Base-by-base conservation (phyloP, 2,329 filamentous ascomycete species). In the Diplodia corticola region DNA sequence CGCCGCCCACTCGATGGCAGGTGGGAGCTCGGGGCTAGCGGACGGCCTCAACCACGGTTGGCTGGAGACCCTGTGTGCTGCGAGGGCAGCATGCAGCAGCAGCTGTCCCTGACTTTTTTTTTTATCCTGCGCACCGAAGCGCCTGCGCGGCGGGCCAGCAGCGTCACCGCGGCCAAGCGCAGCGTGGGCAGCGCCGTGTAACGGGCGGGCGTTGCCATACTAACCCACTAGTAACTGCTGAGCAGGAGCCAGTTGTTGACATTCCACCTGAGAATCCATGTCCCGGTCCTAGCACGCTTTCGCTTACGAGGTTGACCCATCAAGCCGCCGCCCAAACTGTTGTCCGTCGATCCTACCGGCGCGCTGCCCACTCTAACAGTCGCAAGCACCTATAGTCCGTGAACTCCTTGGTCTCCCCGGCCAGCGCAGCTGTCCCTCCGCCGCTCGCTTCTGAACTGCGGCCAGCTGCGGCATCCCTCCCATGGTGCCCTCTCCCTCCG, bases 381-480 rank as follows among this genome's bases (percentile, higher is more conserved):
- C 59, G 46, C 59, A 51, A 28, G 59, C 51, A 65, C 63, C 46
- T 59, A 51, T 67, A 49, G 59, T 44, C 65, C 68, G 70, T 67
- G 70, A 46, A 70, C 69, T 69, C 71, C 68, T 69, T 67, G 69
- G 69, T 71, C 68, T 68, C 65, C 67, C 68, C 69, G 65, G 69
- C 68, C 65, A 69, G 67, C 70, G 71, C 64, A 50, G 37, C 50
- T 63, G 37, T 67, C 64, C 44, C 48, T 59, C 46, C 67, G 57
- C n/a, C 51, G 40, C 50, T 57, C 37, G 26, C 51, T 65, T 49
- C 50, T 55, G 49, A 48, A 44, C 61, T 33, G 37, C 48, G 46
- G 71, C 63, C 68, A 55, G 50, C 70, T 65, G 60, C 61, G 24
- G 49, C 49, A 28, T 54, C 60, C 59, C 48, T 68, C 64, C 44